These are phyloP conservation scores for Hamamelis virginiana DNA, from an alignment of 164 flowering plant species.

Conservation along the genomic window DNA sequence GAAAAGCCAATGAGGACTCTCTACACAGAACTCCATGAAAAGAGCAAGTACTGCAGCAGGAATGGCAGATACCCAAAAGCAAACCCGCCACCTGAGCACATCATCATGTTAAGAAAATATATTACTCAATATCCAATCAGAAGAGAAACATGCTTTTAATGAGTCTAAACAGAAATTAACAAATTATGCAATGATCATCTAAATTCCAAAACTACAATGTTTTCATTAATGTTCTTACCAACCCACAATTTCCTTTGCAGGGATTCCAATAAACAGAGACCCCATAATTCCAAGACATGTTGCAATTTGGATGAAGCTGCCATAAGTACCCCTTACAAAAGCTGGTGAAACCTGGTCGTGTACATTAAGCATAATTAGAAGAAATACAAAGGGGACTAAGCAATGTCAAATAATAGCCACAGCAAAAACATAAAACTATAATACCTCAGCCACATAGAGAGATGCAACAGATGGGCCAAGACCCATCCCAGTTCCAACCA, in stretches of 20 bases:
- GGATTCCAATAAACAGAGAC: conserved; percentile 80
- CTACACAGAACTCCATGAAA: conserved; percentile 80
- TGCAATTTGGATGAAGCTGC: conserved; percentile 92
- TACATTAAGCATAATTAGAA: neutral
- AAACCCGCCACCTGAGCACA: conserved; percentile 75
- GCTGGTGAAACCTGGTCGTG: conserved; percentile 65
- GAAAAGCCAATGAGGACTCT: conserved; percentile 92
- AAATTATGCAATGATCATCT: neutral
- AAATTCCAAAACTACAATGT: neutral
- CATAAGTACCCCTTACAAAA: conserved; percentile 92
- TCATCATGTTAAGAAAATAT: neutral
- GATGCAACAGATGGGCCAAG: conserved; percentile 71
- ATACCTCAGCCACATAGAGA: conserved; percentile 74
- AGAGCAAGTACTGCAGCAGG: conserved; percentile 81
- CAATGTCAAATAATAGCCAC: neutral
- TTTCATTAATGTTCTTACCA: conserved; percentile 52
- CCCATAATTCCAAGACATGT: conserved; percentile 88
- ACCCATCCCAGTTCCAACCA: conserved; percentile 74
- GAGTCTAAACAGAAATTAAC: neutral
- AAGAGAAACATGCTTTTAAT: neutral
- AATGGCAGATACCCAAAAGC: conserved; percentile 88
- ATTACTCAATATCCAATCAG: neutral
- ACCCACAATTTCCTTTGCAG: conserved; percentile 62
- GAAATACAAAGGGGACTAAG: neutral
- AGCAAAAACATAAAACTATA: neutral